These are phyloP conservation scores for Aspergillus glaucus DNA, from an alignment of 2,329 filamentous ascomycete genomes.

Conservation along the genomic window DNA sequence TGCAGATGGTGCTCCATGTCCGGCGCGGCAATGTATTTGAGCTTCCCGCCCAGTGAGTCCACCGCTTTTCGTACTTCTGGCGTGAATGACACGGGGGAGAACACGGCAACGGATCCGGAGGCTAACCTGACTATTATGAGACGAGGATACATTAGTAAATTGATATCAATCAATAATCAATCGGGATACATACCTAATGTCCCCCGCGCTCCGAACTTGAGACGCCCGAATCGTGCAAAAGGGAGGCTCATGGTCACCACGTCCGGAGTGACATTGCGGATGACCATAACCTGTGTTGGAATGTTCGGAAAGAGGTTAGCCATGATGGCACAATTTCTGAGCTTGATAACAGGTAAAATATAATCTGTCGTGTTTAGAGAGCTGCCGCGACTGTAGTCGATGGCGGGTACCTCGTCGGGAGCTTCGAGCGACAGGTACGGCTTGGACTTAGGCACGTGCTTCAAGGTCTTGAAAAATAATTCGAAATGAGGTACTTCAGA, in stretches of 20 bases:
- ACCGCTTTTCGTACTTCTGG: slow-evolving; percentile 60
- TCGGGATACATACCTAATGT: slow-evolving; percentile 61
- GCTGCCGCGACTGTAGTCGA: neutral
- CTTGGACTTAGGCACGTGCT: too few relatives aligned
- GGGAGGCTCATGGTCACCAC: slow-evolving; percentile 59
- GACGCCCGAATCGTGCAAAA: slow-evolving; percentile 70
- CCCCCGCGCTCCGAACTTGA: slow-evolving; percentile 80
- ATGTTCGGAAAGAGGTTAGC: slow-evolving; percentile 59
- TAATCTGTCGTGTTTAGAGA: neutral
- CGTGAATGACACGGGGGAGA: slow-evolving; percentile 85
- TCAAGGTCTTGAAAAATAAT: too few relatives aligned
- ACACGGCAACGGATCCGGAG: slow-evolving; percentile 73
- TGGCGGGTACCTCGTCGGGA: neutral
- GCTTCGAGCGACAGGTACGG: too few relatives aligned
- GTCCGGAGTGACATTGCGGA: slow-evolving; percentile 73
- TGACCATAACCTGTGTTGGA: slow-evolving; percentile 80
- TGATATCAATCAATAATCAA: neutral
- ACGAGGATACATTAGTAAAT: neutral
- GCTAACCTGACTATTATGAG: slow-evolving; percentile 61
- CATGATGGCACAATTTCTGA: neutral
- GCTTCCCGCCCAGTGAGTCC: slow-evolving; percentile 58
- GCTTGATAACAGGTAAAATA: neutral
- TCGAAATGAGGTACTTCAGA: too few relatives aligned
- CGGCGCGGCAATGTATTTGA: slow-evolving; percentile 78
- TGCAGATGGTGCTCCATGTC: slow-evolving; percentile 96